Evolutionary conservation across 768 basidiomycete species (phyloP), one percentile per base, ranked within the genome.

Genomic region (Podaxis sp.): DNA sequence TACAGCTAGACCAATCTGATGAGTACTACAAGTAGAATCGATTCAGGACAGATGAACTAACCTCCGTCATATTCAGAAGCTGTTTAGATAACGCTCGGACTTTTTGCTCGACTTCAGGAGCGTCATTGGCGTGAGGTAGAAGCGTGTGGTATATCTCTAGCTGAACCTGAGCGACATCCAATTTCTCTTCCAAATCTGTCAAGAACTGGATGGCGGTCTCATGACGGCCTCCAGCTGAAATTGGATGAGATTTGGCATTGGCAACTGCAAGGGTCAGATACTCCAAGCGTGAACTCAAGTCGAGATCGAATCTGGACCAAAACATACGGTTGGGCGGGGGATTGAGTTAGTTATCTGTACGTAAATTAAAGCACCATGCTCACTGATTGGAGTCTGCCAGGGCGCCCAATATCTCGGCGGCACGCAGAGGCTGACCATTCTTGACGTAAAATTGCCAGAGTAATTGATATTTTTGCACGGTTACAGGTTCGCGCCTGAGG

Each of bases 391-490:
- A 90, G 69, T 96, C 92, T 33, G 97, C 96, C 52, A 99, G 77
- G 13, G 84, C 79, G 12, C 85, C 84, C 51, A 99, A 84, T 0
- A 96, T 89, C 71, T 92, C 88, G 1, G 97, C 96, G 2, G 97
- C 96, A 49, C 91, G 84, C 52, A 95, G 73, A 36, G 91, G 91
- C 67, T 95, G 90, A 0, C 90, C 90, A 67, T 93, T 90, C 69
- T 96, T 92, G 57, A 96, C 95, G 70, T 97, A 96, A 76, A 93
- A 98, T 69, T 98, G 93, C 97, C 97, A 99, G 2, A 99, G 79
- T 1, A 99, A 77, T 68, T 99, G 93, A 69, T 84, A 87, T 71
- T 95, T 95, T 66, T 90, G 84, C 15, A 91, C 87, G 0, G 89
- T 89, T 1, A 82, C 76, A 19, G 95, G 95, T 61, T 93, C 91